Conservation (phyloP, 352 stramenopile species). For the Blastocystis hominis region DNA sequence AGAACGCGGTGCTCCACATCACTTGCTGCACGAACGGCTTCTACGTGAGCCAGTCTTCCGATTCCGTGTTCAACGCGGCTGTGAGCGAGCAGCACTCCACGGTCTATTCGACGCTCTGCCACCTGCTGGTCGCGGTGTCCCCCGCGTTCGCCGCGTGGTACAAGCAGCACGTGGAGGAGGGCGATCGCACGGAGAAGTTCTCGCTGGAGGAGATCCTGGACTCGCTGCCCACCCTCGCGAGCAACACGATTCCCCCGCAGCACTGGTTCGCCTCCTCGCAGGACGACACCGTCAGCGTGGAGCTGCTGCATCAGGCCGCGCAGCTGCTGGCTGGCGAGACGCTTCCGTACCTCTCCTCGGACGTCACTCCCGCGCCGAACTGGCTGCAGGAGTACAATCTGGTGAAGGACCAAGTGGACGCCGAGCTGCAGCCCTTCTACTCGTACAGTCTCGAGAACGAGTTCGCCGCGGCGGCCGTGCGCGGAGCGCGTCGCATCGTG, state of each 20-base stretch:
- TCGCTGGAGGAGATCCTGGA: neutral
- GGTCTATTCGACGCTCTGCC: slow-evolving; percentile 3
- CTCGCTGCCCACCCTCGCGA: neutral
- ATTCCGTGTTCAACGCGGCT: slow-evolving; percentile 19
- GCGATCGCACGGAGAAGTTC: slow-evolving; percentile 23
- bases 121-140: slow-evolving; percentile 19
- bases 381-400: slow-evolving; percentile 4
- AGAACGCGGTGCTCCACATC: neutral
- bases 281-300: neutral
- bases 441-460: neutral
- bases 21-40: slow-evolving; percentile 20
- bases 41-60: slow-evolving; percentile 32
- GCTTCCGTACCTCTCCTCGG: neutral
- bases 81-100: neutral
- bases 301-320: neutral
- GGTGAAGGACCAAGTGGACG: neutral
- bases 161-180: neutral
- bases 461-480: slow-evolving; percentile 18
- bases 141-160: slow-evolving; percentile 13
- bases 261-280: neutral
- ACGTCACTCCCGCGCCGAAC: neutral
- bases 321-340: neutral
- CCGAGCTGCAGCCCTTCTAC: neutral
- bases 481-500: neutral
- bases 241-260: neutral